phyloP scores from a whole-genome alignment of 2,329 filamentous ascomycete species.

The Cytospora leucostoma region DNA sequence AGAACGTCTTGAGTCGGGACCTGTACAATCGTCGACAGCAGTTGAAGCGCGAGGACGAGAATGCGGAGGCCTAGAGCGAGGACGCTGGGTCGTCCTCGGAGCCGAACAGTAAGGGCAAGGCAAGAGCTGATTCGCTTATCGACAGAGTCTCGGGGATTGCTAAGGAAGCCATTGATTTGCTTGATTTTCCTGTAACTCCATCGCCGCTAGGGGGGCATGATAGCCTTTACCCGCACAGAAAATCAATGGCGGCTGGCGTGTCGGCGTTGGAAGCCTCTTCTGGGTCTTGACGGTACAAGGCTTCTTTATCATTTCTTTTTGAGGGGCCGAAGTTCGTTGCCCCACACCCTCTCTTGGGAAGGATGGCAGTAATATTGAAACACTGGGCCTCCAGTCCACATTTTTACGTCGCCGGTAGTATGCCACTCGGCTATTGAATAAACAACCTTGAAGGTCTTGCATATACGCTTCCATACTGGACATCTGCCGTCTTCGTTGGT shows the following conservation, averaged over 20 bases:
- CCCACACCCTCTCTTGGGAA: too few relatives aligned
- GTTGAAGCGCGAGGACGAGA: slow-evolving; percentile 33
- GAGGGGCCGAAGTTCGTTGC: too few relatives aligned
- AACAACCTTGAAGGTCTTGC: too few relatives aligned
- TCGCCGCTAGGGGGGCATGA: neutral
- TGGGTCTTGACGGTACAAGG: neutral
- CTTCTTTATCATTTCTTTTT: neutral
- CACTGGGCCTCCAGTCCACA: too few relatives aligned
- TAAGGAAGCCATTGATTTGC: neutral
- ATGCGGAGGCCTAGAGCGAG: slow-evolving; percentile 13
- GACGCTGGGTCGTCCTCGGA: neutral
- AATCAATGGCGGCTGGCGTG: neutral
- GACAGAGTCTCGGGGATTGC: neutral
- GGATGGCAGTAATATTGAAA: too few relatives aligned
- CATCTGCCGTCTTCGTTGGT: too few relatives aligned
- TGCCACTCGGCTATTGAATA: too few relatives aligned
- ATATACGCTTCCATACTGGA: too few relatives aligned
- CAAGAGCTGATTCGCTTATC: neutral
- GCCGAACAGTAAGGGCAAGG: neutral
- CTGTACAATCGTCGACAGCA: slow-evolving; percentile 41
- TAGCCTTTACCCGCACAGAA: neutral
- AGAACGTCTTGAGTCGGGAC: slow-evolving; percentile 41
- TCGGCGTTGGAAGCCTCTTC: neutral
- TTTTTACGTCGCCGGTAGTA: too few relatives aligned
- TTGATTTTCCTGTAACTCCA: neutral